Conservation (phyloP, 768 basidiomycete species). For the Trichaptum fuscoviolaceum region DNA sequence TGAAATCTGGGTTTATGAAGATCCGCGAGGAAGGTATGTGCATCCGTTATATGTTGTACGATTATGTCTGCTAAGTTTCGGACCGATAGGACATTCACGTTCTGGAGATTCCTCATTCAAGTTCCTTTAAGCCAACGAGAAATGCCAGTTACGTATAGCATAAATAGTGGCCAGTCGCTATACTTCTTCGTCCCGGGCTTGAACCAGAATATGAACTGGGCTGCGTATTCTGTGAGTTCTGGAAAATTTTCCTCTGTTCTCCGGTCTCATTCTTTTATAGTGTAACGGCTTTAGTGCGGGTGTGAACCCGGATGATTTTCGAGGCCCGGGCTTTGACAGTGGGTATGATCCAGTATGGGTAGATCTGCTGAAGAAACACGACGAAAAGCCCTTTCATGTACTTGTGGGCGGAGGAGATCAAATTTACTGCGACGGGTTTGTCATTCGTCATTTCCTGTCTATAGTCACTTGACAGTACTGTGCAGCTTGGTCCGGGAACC, state of each 20-base stretch:
- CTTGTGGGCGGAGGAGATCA: constrained; percentile 94
- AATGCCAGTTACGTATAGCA: constrained; percentile 71
- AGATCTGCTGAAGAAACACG: constrained; percentile 83
- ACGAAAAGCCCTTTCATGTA: constrained; percentile 77
- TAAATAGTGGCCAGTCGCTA: constrained; percentile 75
- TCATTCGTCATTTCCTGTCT: constrained; percentile 5
- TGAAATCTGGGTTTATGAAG: constrained; percentile 67
- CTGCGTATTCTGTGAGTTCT: constrained; percentile 70
- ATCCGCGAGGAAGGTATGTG: constrained; percentile 43
- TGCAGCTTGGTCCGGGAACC: constrained; percentile 69
- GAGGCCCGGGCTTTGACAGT: constrained; percentile 69
- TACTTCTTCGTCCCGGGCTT: constrained; percentile 81
- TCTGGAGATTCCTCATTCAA: constrained; percentile 89
- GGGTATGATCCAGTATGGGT: constrained; percentile 93
- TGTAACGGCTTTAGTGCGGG: constrained; percentile 90
- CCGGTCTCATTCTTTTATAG: constrained; percentile 28
- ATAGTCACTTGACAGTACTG: neutral
- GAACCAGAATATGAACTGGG: constrained; percentile 86
- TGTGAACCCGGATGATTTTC: constrained; percentile 83
- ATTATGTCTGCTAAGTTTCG: constrained; percentile 2
- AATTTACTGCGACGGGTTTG: constrained; percentile 78
- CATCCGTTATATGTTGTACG: neutral
- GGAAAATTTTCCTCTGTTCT: neutral
- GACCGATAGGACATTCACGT: constrained; percentile 68
- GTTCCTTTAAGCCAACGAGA: constrained; percentile 69